Base-by-base conservation (phyloP, 2,329 filamentous ascomycete genomes). In the Nannizziopsis arthrosporioides region DNA sequence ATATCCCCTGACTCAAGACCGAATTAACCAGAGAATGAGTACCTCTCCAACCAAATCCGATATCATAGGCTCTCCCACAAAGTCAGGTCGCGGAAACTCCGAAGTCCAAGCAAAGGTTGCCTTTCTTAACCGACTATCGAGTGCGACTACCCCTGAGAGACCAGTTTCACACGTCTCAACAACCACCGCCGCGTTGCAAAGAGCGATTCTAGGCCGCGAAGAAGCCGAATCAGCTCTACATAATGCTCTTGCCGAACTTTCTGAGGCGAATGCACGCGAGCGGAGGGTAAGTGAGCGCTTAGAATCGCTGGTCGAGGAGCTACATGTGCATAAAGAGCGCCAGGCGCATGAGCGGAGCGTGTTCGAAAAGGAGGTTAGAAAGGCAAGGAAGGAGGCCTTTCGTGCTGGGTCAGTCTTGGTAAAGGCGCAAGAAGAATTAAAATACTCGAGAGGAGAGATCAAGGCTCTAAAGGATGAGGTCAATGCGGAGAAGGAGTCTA, bases 341-440 rank as follows among this genome's bases (percentile, higher is more conserved):
- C 68, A 74, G 51, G 61, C 60, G 10, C 67, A 72, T 47, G 68
- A 72, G 53, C 61, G 70, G 52, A 56, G 63, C 1, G 59, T 76
- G 5, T 78, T 76, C 53, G 74, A 78, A 54, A 78, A 77, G 53
- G 76, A 79, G 56, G 68, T 78, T 30, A 65, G 74, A 39, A 71
- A 71, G 44, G 67, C 72, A 36, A 66, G 73, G 14, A 79, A 78
- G 58, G 75, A 78, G 55, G 74, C 75, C 1, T 78, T 77, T 56
- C 76, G 74, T 44, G 71, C 74, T 5, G 72, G 73, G 5, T 76
- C 75, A 1, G 65, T 67, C 2, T 53, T 78, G 19, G 70, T 79
- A 1, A 76, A 77, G 55, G 57, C 70, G 6, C 74, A 78, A 55
- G 75, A 78, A 50, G 68, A 72, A 50, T 52, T 72, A 17, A 70